Conservation (phyloP, 1,284 basidiomycete genomes). For the Malassezia yamatoensis region DNA sequence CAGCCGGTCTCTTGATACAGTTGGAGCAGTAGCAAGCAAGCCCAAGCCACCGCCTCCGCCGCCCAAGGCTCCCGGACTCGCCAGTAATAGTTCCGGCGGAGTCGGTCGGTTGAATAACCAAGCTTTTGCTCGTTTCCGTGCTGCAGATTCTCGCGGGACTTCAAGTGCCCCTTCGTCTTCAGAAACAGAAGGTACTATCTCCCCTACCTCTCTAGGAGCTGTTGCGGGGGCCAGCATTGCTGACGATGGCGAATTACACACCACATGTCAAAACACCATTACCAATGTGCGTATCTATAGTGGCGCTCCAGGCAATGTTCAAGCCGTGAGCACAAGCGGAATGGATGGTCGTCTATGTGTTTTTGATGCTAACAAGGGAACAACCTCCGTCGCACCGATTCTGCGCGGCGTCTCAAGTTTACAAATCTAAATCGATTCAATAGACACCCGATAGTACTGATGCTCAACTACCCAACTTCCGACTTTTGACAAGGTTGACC, state of each 20-base stretch:
- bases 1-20: conserved; percentile 36
- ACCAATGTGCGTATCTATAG: conserved; percentile 54
- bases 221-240: conserved; percentile 57
- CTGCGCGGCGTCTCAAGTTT: conserved; percentile 33
- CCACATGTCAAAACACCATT: conserved; percentile 96
- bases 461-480: conserved; percentile 30
- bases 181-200: conserved; percentile 41
- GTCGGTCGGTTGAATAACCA: conserved; percentile 82
- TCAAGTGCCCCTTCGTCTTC: conserved; percentile 44
- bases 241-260: conserved; percentile 56
- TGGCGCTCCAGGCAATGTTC: conserved; percentile 53
- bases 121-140: conserved; percentile 88
- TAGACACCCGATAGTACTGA: too few relatives aligned
- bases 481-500: conserved; percentile 40
- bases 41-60: conserved; percentile 38
- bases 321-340: conserved; percentile 77
- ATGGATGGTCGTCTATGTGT: conserved; percentile 88
- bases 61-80: conserved; percentile 20
- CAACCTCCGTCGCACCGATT: conserved; percentile 26
- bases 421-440: conserved; percentile 12
- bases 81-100: conserved; percentile 46
- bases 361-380: conserved; percentile 63
- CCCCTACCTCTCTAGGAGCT: conserved; percentile 58
- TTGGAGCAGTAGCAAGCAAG: conserved; percentile 34
- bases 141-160: conserved; percentile 74